Evolutionary conservation across 495 filamentous ascomycete genomes (phyloP), one percentile per base, ranked within the genome.

Genomic region (Tricharina praecox): DNA sequence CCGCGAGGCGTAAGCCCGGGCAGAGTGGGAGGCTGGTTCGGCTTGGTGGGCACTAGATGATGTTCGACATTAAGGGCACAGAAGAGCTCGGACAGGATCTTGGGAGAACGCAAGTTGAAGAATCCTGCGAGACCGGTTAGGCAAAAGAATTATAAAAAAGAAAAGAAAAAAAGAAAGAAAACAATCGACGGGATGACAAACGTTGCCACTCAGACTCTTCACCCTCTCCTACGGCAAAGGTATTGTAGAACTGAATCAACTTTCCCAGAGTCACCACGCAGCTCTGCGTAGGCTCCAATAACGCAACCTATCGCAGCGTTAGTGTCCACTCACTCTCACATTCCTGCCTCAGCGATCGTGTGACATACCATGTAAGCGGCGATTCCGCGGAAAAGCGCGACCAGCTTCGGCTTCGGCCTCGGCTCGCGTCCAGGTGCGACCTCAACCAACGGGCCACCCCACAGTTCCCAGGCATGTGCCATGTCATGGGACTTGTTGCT

Each of bases 181-280:
- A 62, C 58, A 40, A 53, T 66, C 65, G 3, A 21, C 16, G n/a
- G 7, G 0, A 21, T 5, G 7, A 62, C 65, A 46, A 45, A 78
- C 75, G 65, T 52, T 72, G 63, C 78, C 79, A 84, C 37, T 78
- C 72, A 60, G 77, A 80, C 30, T 66, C 63, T 57, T 93, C 85
- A 23, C 69, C 62, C 0, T 30, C 33, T 19, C 73, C 53, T 2
- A 88, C 56, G 40, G 67, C 61, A 47, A 80, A 76, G 44, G 70
- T 76, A 18, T 71, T 66, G 58, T 93, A 94, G 50, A 88, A 87
- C 42, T 74, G 70, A 11, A 76, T 70, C 69, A 95, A 73, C 64
- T 94, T 93, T 4, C 73, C 67, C 2, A 85, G 82, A 0, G 79
- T 76, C 24, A 94, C 74, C n/a, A 93, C 82, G 33, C 90, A 68